Conservation (phyloP, 805 yeast species). For the Candida pseudofarinosa region DNA sequence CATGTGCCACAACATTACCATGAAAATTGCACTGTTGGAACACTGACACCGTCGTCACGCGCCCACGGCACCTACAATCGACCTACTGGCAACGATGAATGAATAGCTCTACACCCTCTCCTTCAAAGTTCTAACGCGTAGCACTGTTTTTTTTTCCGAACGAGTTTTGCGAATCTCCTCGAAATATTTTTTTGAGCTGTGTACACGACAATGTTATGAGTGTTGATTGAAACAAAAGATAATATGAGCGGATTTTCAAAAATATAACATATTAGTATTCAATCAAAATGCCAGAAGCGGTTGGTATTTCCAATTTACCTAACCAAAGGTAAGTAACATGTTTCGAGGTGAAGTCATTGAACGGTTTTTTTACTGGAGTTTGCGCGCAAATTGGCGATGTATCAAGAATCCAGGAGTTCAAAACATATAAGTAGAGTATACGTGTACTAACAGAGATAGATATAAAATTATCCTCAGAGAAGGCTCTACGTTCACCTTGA, state of each 20-base stretch:
- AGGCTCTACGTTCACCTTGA: constrained; percentile 74
- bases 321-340: constrained; percentile 55
- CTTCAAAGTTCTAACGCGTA: neutral
- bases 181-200: neutral
- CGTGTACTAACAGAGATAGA: constrained; percentile 25
- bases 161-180: neutral
- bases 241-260: constrained; percentile 8
- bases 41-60: no score
- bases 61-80: no score
- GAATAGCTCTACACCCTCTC: neutral
- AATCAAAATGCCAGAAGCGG: constrained; percentile 46
- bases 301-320: constrained; percentile 71
- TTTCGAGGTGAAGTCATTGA: no score
- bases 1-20: no score
- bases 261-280: constrained; percentile 4
- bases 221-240: constrained; percentile 1
- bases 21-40: no score
- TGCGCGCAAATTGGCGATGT: neutral
- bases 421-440: neutral
- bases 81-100: no score
- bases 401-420: neutral
- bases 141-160: neutral
- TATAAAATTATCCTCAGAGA: constrained; percentile 71
- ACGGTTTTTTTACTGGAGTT: no score
- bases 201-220: neutral